These are phyloP conservation scores for Beauveria australis DNA, from an alignment of 2,329 filamentous ascomycete genomes.

Conservation along the genomic window DNA sequence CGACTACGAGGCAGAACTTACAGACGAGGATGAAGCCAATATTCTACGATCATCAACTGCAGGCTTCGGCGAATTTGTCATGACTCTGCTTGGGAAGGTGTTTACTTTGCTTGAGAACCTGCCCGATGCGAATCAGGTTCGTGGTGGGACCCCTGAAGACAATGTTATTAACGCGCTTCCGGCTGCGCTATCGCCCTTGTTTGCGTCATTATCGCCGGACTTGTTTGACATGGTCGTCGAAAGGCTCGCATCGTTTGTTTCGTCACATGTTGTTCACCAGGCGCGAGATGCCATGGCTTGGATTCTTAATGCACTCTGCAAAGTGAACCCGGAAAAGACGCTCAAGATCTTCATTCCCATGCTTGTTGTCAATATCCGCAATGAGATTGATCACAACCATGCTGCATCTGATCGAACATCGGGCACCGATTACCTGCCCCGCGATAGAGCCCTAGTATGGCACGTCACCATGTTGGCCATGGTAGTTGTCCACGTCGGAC, in stretches of 20 bases:
- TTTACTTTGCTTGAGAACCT: conserved; percentile 94
- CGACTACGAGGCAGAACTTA: conserved; percentile 74
- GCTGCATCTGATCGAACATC: conserved; percentile 92
- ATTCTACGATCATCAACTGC: conserved; percentile 92
- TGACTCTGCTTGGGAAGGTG: conserved; percentile 84
- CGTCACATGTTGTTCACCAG: conserved; percentile 92
- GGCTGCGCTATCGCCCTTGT: conserved; percentile 80
- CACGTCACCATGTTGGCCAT: conserved; percentile 95
- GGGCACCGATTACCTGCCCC: conserved; percentile 84
- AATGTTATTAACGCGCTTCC: conserved; percentile 94
- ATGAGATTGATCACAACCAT: conserved; percentile 93
- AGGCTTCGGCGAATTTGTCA: conserved; percentile 85
- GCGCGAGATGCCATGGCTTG: conserved; percentile 97
- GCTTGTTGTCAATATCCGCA: conserved; percentile 83
- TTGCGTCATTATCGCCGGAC: conserved; percentile 84
- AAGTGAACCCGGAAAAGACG: conserved; percentile 89
- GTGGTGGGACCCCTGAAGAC: conserved; percentile 88
- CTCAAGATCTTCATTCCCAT: conserved; percentile 86
- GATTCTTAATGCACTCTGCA: conserved; percentile 93
- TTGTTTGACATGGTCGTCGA: conserved; percentile 87
- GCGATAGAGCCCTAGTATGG: conserved; percentile 91
- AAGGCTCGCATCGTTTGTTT: conserved; percentile 86
- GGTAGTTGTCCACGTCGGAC: conserved; percentile 93
- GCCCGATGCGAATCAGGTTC: conserved; percentile 79
- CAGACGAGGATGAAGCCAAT: conserved; percentile 75